A percentile compares a stretch with the other conserved stretches of the same genome.
Conservation (phyloP, 2,329 filamentous ascomycete genomes). For the Lasiodiplodia gonubiensis region DNA sequence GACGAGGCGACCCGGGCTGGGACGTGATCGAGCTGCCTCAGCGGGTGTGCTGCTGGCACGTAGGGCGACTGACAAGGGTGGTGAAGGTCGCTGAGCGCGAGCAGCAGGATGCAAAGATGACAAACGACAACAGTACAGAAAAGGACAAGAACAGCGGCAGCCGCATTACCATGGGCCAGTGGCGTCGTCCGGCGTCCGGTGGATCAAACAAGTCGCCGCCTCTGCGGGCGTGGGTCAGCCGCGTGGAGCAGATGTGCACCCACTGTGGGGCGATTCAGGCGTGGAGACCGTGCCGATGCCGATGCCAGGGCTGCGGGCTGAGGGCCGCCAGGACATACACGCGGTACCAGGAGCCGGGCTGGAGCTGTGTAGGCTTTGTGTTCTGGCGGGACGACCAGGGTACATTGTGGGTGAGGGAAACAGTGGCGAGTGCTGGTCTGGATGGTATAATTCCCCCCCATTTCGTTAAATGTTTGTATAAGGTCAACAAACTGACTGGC, state of each 20-base stretch:
- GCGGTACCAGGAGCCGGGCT: constrained; percentile 32
- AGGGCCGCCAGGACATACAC: constrained; percentile 39
- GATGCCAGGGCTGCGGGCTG: constrained; percentile 41
- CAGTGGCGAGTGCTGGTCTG: neutral
- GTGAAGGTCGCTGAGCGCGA: constrained; percentile 31
- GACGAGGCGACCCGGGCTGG: neutral
- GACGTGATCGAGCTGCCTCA: constrained; percentile 40
- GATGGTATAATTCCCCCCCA: neutral
- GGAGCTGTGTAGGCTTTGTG: neutral
- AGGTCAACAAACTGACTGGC: neutral
- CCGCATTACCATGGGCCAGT: neutral
- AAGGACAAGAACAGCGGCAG: neutral
- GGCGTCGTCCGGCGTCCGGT: too few species aligned
- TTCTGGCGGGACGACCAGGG: constrained; percentile 21
- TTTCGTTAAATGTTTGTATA: neutral
- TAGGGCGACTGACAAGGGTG: constrained; percentile 37
- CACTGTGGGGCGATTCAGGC: constrained; percentile 41
- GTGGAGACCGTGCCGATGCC: constrained; percentile 38
- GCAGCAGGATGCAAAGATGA: neutral
- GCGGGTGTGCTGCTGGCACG: constrained; percentile 44
- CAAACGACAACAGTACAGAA: neutral
- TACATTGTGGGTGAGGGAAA: constrained; percentile 36
- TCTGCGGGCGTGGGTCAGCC: constrained; percentile 33
- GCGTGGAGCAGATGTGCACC: constrained; percentile 40
- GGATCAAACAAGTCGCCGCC: neutral